Percentiles rank a stretch among this genome's conserved stretches.
Conservation (phyloP, 2,329 filamentous ascomycete genomes). For the Sclerotinia trifoliorum region DNA sequence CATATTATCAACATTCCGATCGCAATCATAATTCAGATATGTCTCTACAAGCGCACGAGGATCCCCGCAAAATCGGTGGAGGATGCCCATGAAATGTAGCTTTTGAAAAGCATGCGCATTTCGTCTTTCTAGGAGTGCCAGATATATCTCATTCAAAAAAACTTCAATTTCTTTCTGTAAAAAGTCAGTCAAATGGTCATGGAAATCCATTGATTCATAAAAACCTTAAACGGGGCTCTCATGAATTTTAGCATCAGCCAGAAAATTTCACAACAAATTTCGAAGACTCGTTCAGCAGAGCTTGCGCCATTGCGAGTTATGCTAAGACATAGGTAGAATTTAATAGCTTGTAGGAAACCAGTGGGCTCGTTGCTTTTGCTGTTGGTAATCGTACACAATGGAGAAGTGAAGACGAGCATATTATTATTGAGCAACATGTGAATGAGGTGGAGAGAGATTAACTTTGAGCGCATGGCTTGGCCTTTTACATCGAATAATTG, state of each 20-base stretch:
- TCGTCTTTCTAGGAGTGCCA: constrained; percentile 84
- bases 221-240: constrained; percentile 86
- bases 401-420: constrained; percentile 84
- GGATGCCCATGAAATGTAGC: constrained; percentile 81
- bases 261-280: constrained; percentile 95
- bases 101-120: constrained; percentile 89
- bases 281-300: constrained; percentile 87
- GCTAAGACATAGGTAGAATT: constrained; percentile 94
- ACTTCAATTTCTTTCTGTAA: constrained; percentile 90
- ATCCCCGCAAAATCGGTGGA: constrained; percentile 81
- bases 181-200: constrained; percentile 18
- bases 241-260: constrained; percentile 96
- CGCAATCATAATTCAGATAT: constrained; percentile 98
- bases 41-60: constrained; percentile 88
- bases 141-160: constrained; percentile 95
- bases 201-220: constrained; percentile 32
- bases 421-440: constrained; percentile 95
- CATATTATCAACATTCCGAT: constrained; percentile 92
- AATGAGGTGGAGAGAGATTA: constrained; percentile 92
- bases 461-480: constrained; percentile 95
- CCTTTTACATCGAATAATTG: constrained; percentile 90
- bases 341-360: constrained; percentile 88
- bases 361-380: constrained; percentile 86
- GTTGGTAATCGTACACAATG: constrained; percentile 86
- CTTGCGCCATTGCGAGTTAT: constrained; percentile 94